Percentiles rank a stretch among this genome's conserved stretches.
Conservation (phyloP, 2,329 filamentous ascomycete species). For the Epichloe sp. region DNA sequence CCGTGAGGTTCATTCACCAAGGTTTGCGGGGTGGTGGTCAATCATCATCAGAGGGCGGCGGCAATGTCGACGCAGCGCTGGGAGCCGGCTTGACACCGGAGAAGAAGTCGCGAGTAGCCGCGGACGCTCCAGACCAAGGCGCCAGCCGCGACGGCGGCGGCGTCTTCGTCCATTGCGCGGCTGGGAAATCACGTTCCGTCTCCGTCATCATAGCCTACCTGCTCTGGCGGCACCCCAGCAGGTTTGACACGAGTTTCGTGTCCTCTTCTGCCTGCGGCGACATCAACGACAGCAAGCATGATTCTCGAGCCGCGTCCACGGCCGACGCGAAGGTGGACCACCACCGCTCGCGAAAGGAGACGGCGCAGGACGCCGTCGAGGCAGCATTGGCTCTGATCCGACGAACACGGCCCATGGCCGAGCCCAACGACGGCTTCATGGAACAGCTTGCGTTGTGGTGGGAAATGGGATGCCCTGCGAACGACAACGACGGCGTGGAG, state of each 20-base stretch:
- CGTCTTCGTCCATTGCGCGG: slow-evolving; percentile 62
- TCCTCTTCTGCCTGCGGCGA: slow-evolving; percentile 12
- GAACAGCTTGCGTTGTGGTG: slow-evolving; percentile 77
- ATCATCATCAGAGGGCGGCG: neutral
- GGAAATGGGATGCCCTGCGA: slow-evolving; percentile 64
- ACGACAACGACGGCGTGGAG: slow-evolving; percentile 35
- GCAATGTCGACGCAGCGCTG: neutral
- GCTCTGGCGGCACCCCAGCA: slow-evolving; percentile 50
- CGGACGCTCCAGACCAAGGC: neutral
- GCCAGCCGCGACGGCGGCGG: slow-evolving; percentile 19
- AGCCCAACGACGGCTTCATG: slow-evolving; percentile 89
- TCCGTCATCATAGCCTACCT: slow-evolving; percentile 75
- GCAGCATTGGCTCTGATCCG: slow-evolving; percentile 57
- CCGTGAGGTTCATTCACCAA: slow-evolving; percentile 71
- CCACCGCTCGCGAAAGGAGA: slow-evolving; percentile 16
- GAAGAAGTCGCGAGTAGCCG: neutral
- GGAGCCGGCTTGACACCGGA: neutral
- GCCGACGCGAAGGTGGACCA: slow-evolving; percentile 3
- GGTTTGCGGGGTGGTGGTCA: slow-evolving; percentile 35
- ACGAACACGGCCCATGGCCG: slow-evolving; percentile 59
- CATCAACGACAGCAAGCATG: slow-evolving; percentile 4
- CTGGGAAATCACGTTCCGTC: slow-evolving; percentile 90
- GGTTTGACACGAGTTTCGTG: slow-evolving; percentile 30
- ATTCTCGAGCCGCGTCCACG: neutral
- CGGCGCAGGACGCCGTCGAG: slow-evolving; percentile 34